Evolutionary conservation across 129 eudicot genomes (phyloP).

Genomic region (Flaveria bidentis): DNA sequence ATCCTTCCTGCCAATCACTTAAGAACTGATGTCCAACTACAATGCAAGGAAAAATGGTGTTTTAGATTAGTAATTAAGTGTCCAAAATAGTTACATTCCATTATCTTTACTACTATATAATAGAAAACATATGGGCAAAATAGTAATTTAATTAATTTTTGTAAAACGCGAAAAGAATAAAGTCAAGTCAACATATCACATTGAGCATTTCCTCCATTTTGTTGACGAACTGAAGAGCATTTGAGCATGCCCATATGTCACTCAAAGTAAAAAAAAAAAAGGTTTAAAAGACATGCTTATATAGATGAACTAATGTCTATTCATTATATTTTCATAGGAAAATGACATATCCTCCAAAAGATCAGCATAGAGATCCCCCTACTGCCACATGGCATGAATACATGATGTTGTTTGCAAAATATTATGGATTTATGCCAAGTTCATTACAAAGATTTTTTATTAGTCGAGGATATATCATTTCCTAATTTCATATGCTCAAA

Average conservation of each 20-base stretch:
- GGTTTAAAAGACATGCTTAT: too few species aligned
- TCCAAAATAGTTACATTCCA: neutral
- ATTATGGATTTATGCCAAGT: neutral
- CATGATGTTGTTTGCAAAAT: neutral
- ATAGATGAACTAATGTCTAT: neutral
- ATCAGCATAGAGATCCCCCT: neutral
- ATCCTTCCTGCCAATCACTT: slow-evolving; percentile 92
- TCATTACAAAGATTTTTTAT: neutral
- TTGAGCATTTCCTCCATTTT: slow-evolving; percentile 84
- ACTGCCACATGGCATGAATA: neutral
- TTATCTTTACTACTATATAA: too few species aligned
- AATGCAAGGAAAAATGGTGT: slow-evolving; percentile 22
- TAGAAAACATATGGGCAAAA: too few species aligned
- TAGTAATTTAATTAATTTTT: too few species aligned
- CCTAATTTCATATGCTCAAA: too few species aligned
- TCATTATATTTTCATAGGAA: neutral
- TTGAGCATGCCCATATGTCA: slow-evolving; percentile 93
- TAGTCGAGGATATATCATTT: neutral
- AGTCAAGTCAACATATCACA: slow-evolving; percentile 60
- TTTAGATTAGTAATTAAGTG: neutral
- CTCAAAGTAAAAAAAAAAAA: slow-evolving; percentile 40
- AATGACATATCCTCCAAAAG: neutral
- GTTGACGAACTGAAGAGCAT: slow-evolving; percentile 93
- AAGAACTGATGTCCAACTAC: slow-evolving; percentile 83
- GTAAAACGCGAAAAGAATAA: neutral